A percentile compares a stretch with the other conserved stretches of the same genome.
These are phyloP conservation scores for Nakazawaea siamensis DNA, from an alignment of 805 yeast genomes.

Conservation along the genomic window DNA sequence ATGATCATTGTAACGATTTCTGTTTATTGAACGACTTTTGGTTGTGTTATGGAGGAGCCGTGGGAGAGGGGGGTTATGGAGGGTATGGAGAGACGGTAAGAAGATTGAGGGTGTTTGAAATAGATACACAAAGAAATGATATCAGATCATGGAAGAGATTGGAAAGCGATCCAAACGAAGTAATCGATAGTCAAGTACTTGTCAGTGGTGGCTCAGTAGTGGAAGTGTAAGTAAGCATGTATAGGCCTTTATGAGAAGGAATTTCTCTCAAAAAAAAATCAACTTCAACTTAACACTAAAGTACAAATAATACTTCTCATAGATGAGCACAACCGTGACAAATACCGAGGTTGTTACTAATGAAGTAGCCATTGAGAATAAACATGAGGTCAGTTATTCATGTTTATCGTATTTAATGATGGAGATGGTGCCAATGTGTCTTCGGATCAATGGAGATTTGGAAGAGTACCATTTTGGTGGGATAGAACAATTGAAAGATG, in stretches of 20 bases:
- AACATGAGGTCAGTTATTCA: slow-evolving; percentile 46
- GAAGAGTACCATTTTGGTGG: slow-evolving; percentile 27
- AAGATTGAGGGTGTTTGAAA: slow-evolving; percentile 63
- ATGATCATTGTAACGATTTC: slow-evolving; percentile 92
- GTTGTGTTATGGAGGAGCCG: slow-evolving; percentile 92
- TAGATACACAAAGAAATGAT: slow-evolving; percentile 40
- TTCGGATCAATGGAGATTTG: slow-evolving; percentile 48
- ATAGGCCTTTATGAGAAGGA: not conserved
- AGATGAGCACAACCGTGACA: no score
- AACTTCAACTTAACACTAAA: not conserved
- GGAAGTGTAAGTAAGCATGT: slow-evolving; percentile 1
- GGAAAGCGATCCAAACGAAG: slow-evolving; percentile 41
- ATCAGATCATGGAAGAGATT: slow-evolving; percentile 69
- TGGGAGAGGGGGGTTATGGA: slow-evolving; percentile 94
- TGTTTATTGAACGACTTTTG: slow-evolving; percentile 66
- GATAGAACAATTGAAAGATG: slow-evolving; percentile 27
- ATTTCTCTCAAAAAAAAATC: not conserved
- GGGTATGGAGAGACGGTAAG: slow-evolving; percentile 88
- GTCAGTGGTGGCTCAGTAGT: slow-evolving; percentile 31
- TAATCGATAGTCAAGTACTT: slow-evolving; percentile 43
- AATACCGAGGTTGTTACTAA: no score
- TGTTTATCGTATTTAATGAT: slow-evolving; percentile 60
- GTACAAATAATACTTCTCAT: no score
- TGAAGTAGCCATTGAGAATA: no score
- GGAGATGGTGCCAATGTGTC: slow-evolving; percentile 69